A percentile compares a stretch with the other conserved stretches of the same genome.
Conservation (phyloP, 352 stramenopile genomes). For the Phytophthora europaea region DNA sequence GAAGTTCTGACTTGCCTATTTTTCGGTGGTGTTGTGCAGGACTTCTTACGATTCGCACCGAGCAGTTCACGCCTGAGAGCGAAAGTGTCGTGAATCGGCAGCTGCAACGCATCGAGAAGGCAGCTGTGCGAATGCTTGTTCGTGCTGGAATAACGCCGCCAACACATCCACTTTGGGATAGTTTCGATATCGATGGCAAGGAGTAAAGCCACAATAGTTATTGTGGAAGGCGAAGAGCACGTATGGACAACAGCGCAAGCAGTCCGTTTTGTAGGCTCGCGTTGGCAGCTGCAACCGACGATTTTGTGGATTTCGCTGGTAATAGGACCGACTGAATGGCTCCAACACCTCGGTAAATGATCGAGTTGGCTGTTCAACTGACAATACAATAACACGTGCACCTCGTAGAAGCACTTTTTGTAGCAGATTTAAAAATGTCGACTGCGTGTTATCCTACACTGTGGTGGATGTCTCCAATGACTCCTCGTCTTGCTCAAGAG, state of each 20-base stretch:
- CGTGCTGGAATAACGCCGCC: slow-evolving; percentile 50
- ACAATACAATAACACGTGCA: neutral
- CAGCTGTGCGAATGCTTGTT: slow-evolving; percentile 59
- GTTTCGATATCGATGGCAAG: slow-evolving; percentile 12
- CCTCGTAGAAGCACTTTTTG: neutral
- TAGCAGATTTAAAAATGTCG: neutral
- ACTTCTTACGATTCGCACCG: slow-evolving; percentile 96
- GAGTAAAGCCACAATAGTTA: neutral
- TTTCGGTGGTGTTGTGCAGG: slow-evolving; percentile 52
- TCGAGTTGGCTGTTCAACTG: neutral
- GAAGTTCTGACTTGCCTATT: slow-evolving; percentile 8
- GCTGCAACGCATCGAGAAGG: slow-evolving; percentile 79
- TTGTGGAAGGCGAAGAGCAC: neutral
- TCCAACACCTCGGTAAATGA: neutral
- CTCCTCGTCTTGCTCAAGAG: slow-evolving; percentile 3
- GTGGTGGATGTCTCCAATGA: slow-evolving; percentile 13
- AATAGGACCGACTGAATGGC: too few relatives aligned
- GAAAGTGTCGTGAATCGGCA: slow-evolving; percentile 76
- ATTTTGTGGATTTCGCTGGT: neutral
- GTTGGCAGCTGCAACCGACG: neutral
- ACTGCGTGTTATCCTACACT: slow-evolving; percentile 7
- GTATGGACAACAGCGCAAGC: neutral
- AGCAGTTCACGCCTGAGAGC: slow-evolving; percentile 78
- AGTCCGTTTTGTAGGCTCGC: neutral
- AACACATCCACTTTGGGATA: slow-evolving; percentile 57